These are phyloP conservation scores for Parastagonospora avenae DNA, from an alignment of 2,329 filamentous ascomycete genomes.

Conservation along the genomic window DNA sequence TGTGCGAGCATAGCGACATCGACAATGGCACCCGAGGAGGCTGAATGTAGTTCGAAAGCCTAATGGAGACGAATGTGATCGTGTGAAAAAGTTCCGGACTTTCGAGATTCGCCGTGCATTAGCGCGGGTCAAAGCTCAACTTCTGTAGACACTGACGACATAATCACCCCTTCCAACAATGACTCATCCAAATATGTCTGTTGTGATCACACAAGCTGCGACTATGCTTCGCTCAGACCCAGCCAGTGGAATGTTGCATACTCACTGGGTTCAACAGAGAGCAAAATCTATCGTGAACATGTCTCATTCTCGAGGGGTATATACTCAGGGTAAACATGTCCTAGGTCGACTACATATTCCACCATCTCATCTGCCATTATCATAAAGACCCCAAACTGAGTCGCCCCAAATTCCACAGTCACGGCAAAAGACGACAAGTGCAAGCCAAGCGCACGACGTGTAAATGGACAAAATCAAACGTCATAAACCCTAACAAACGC, in stretches of 20 bases:
- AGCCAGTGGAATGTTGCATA: too few relatives aligned
- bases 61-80: too few relatives aligned
- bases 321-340: background rate
- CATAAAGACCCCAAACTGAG: background rate
- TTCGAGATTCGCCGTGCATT: conserved; percentile 4
- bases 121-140: conserved; percentile 1
- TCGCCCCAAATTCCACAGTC: background rate
- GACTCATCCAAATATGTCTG: too few relatives aligned
- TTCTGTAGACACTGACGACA: background rate
- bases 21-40: conserved; percentile 2
- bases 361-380: background rate
- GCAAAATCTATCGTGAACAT: too few relatives aligned
- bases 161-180: background rate
- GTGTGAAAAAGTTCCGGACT: conserved; percentile 1
- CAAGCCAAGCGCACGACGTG: background rate
- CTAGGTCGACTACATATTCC: background rate
- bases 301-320: background rate
- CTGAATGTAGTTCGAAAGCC: background rate
- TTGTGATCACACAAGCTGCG: too few relatives aligned
- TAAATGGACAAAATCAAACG: background rate
- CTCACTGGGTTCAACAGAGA: too few relatives aligned
- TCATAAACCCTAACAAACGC: conserved; percentile 16
- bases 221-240: too few relatives aligned
- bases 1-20: conserved; percentile 40
- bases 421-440: background rate